Percentiles rank a stretch among this genome's conserved stretches.
Evolutionary conservation across 148 eudicot species (phyloP).

Genomic region (Chenopodium album): DNA sequence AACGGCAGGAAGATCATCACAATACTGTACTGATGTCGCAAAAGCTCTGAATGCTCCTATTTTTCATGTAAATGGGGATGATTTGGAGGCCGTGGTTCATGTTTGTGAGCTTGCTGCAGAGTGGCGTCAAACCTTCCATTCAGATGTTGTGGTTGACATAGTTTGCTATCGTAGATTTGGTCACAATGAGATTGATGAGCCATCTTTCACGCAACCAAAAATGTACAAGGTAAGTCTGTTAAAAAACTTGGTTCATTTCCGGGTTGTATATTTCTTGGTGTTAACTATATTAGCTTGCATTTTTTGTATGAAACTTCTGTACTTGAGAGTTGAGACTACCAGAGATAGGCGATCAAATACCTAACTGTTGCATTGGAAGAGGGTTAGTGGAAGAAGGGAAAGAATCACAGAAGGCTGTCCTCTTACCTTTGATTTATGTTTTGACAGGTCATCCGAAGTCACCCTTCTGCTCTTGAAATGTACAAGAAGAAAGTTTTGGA

Average conservation of each 20-base stretch:
- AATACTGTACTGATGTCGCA: conserved; percentile 96
- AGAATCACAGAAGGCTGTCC: background rate
- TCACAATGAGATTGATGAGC: conserved; percentile 95
- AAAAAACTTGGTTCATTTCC: background rate
- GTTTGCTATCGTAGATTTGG: conserved; percentile 93
- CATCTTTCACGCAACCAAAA: conserved; percentile 90
- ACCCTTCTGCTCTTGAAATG: conserved; percentile 78
- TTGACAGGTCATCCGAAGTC: conserved; percentile 65
- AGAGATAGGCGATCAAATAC: background rate
- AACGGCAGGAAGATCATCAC: conserved; percentile 80
- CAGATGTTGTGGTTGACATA: conserved; percentile 92
- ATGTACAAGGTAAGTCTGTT: conserved; percentile 66
- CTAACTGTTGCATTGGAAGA: background rate
- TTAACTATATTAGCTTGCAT: background rate
- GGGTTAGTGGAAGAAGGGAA: background rate
- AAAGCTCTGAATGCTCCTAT: conserved; percentile 88
- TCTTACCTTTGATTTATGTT: background rate
- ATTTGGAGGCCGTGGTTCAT: conserved; percentile 88
- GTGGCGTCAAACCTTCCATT: conserved; percentile 94
- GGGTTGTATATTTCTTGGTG: background rate
- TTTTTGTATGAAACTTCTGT: background rate
- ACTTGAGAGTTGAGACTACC: background rate
- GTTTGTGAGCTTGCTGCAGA: conserved; percentile 98
- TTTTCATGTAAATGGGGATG: conserved; percentile 96
- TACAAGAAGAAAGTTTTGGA: conserved; percentile 74